phyloP scores from a whole-genome alignment of 495 filamentous ascomycete species.

The Barbatosphaeria neglecta region DNA sequence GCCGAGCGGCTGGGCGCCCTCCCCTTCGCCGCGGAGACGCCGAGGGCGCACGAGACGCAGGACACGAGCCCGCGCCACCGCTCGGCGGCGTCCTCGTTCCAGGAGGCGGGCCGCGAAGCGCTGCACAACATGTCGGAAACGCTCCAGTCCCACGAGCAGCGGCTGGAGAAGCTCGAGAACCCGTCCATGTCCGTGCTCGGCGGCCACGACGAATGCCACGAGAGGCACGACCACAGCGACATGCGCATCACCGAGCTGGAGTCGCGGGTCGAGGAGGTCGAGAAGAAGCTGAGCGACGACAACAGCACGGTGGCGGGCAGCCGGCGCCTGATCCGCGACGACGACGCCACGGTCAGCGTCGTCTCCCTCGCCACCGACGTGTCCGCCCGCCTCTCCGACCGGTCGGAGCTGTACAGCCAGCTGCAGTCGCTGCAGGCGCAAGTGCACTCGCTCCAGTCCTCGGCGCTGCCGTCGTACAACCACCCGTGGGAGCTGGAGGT shows the following conservation, averaged over 20 bases:
- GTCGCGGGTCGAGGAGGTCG: conserved; percentile 46
- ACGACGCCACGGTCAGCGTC: conserved; percentile 28
- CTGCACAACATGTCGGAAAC: conserved; percentile 24
- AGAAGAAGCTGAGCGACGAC: conserved; percentile 39
- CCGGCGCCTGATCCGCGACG: conserved; percentile 15
- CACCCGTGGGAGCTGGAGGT: conserved; percentile 61
- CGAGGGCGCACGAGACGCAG: neutral
- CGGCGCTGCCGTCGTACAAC: conserved; percentile 39
- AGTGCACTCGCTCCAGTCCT: conserved; percentile 42
- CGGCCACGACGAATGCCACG: conserved; percentile 48
- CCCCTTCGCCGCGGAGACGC: neutral
- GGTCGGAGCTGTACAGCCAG: conserved; percentile 34
- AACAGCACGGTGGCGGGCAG: conserved; percentile 26
- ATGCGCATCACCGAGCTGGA: conserved; percentile 49
- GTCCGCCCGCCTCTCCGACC: conserved; percentile 16
- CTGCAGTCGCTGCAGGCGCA: conserved; percentile 45
- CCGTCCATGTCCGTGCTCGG: conserved; percentile 44
- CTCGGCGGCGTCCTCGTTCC: neutral
- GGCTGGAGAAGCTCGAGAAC: conserved; percentile 49
- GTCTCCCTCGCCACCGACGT: conserved; percentile 33
- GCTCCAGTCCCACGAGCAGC: conserved; percentile 38
- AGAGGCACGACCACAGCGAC: conserved; percentile 46
- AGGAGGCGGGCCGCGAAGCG: conserved; percentile 9
- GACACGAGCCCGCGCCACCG: neutral
- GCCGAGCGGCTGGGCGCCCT: neutral